Percentiles rank a stretch among this genome's conserved stretches.
Evolutionary conservation across 768 basidiomycete species (phyloP).

Genomic region (Kwoniella sp.): DNA sequence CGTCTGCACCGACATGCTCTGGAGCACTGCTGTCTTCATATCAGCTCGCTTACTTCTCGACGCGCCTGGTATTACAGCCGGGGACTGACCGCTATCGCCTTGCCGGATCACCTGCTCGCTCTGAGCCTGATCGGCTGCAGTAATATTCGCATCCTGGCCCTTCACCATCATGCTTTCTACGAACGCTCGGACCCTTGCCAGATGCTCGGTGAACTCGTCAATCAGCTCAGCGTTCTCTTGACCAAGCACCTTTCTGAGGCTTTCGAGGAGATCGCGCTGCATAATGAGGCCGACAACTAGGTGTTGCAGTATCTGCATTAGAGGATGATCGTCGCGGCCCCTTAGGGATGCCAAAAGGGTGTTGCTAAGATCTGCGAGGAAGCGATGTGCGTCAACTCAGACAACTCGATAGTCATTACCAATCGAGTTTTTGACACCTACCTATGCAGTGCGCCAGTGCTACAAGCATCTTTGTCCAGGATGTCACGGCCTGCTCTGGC

Average conservation of each 20-base stretch:
- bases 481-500: not conserved
- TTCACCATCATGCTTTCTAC: not conserved
- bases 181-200: not conserved
- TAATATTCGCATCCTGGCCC: not conserved
- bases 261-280: not conserved
- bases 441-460: slow-evolving; percentile 7
- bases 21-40: not conserved
- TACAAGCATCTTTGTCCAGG: slow-evolving; percentile 6
- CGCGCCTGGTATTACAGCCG: not conserved
- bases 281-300: slow-evolving; percentile 2
- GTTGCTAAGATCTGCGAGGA: not conserved
- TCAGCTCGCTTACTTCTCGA: not conserved
- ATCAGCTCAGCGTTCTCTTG: not conserved
- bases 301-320: not conserved
- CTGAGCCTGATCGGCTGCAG: not conserved
- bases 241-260: not conserved
- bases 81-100: not conserved
- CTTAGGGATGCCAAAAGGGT: not conserved
- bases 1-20: not conserved
- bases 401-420: not conserved
- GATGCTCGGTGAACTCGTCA: not conserved
- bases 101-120: not conserved
- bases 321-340: not conserved
- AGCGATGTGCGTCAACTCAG: not conserved
- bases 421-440: not conserved